Base-by-base conservation (phyloP, 2,329 filamentous ascomycete genomes). In the Elsinoe batatas region DNA sequence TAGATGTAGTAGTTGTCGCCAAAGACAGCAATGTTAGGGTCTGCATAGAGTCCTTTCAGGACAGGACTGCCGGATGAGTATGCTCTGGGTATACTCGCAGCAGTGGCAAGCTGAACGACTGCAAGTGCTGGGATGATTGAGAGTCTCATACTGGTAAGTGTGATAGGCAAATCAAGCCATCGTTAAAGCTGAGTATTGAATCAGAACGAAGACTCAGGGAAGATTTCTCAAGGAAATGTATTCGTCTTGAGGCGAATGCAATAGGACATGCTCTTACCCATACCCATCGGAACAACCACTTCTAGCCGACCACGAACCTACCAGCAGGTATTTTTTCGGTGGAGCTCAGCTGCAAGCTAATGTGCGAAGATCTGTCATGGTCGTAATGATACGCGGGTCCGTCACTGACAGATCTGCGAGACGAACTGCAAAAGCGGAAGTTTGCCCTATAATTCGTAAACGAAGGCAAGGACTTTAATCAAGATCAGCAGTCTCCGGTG, bases 11-110 rank as follows among this genome's bases (percentile, higher is more conserved):
- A 77, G 3, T 68, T 70, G 15, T 71, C 64, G 53, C 69, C 65
- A 55, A 73, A 74, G 13, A 73, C 66, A 15, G 66, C 72, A 20
- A 76, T 73, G 61, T 77, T 76, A 12, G 75, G 75, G 44, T 77
- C 75, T 0, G 74, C 75, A 55, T 70, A 73, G 22, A 50, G 49
- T 30, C 56, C 53, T 30, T 53, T 56, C 1, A 58, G 46, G 11
- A 58, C 56, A 58, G 12, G 61, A 35, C 44, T 49, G 11, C 44
- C 44, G 17, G 44, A 49, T 3, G 44, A 33, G 3, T 5, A 11
- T 17, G 44, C 44, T 17, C 26, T 22, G 2, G 44, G 44, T 17
- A 49, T 33, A 11, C 44, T 49, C 12, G 26, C 44, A 13, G 44
- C 44, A 33, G 30, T 17, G 30, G 10, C 15, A 15, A 49, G 26